Conservation (phyloP, 257 asterid species). For the Asclepias syriaca region DNA sequence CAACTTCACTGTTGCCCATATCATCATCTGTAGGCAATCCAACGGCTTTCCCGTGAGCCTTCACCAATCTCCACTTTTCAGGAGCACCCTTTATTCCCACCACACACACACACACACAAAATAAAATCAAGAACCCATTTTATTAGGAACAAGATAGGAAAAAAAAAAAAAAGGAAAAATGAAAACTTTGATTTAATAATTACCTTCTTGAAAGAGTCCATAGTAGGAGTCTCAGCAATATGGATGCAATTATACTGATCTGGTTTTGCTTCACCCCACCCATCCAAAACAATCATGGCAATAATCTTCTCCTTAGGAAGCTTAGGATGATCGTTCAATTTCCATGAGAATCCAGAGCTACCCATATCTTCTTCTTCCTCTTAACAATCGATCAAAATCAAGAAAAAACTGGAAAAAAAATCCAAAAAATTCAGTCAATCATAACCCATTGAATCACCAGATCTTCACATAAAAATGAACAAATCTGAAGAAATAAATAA, state of each 20-base stretch:
- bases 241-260: constrained; percentile 85
- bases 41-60: constrained; percentile 91
- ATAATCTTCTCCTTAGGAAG: constrained; percentile 77
- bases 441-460: not conserved
- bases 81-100: constrained; percentile 73
- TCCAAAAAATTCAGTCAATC: constrained; percentile 1
- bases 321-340: constrained; percentile 81
- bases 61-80: constrained; percentile 90
- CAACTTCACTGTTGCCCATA: constrained; percentile 99
- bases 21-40: constrained; percentile 97
- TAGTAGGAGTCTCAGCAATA: constrained; percentile 89
- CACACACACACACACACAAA: not conserved
- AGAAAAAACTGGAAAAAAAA: not conserved
- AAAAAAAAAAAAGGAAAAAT: not conserved
- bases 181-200: not conserved
- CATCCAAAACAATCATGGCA: constrained; percentile 86
- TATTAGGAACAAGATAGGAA: not conserved
- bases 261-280: constrained; percentile 95
- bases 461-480: not conserved
- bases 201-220: constrained; percentile 94
- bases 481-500: not conserved
- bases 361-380: constrained; percentile 32
- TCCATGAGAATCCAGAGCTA: constrained; percentile 77
- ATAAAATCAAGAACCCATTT: constrained; percentile 11
- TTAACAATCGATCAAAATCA: not conserved